phyloP scores from a whole-genome alignment of 2,329 filamentous ascomycete genomes.

The Verticillium isaacii region DNA sequence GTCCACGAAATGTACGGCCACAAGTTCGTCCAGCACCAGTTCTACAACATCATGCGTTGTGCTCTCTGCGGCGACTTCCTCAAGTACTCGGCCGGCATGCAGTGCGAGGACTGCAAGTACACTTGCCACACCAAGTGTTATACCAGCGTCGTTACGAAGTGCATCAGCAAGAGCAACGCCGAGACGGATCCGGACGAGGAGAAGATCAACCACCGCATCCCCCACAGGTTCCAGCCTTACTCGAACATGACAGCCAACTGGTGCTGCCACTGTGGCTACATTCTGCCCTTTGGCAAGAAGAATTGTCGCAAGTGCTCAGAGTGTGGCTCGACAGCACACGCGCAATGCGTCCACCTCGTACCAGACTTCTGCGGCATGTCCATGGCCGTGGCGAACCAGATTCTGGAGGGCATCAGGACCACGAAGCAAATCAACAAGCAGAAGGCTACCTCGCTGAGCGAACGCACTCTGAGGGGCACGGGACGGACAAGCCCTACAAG shows the following conservation, averaged over 20 bases:
- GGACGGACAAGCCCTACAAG: slow-evolving; percentile 41
- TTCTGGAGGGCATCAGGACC: slow-evolving; percentile 78
- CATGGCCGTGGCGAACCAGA: slow-evolving; percentile 94
- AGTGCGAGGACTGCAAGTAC: slow-evolving; percentile 99
- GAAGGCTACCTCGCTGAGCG: slow-evolving; percentile 54
- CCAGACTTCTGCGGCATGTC: slow-evolving; percentile 99
- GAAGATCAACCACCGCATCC: slow-evolving; percentile 99
- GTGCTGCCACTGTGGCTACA: slow-evolving; percentile 98
- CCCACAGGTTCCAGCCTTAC: slow-evolving; percentile 94
- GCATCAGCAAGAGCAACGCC: slow-evolving; percentile 98
- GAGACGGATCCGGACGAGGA: slow-evolving; percentile 98
- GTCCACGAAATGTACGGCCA: slow-evolving; percentile 98
- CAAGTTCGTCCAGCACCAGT: slow-evolving; percentile 97
- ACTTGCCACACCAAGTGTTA: slow-evolving; percentile 99
- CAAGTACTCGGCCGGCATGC: slow-evolving; percentile 98
- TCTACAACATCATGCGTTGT: slow-evolving; percentile 99
- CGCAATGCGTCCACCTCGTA: slow-evolving; percentile 87
- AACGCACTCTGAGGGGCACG: slow-evolving; percentile 57
- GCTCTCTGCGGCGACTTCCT: slow-evolving; percentile 96
- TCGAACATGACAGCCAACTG: slow-evolving; percentile 98
- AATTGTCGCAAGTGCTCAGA: slow-evolving; percentile 92
- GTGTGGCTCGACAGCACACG: slow-evolving; percentile 87
- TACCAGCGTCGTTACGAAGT: slow-evolving; percentile 93
- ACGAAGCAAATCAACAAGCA: slow-evolving; percentile 66
- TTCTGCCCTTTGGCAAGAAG: slow-evolving; percentile 90